Percentiles rank a stretch among this genome's conserved stretches.
phyloP scores from a whole-genome alignment of 2,329 filamentous ascomycete genomes.

The Fusarium liriodendri region DNA sequence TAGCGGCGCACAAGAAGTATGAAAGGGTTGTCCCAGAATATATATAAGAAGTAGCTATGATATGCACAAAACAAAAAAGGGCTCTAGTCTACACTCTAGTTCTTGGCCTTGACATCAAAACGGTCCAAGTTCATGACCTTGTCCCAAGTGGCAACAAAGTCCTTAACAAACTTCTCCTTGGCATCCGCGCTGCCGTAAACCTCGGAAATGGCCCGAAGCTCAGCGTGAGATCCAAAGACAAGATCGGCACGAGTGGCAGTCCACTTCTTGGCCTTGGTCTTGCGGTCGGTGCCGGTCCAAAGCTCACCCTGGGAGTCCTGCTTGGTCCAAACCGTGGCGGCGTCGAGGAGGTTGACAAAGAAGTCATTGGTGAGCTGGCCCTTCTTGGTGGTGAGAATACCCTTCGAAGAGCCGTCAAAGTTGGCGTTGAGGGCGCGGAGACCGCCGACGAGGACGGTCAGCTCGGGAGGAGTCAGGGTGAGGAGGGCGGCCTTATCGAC shows the following conservation, averaged over 20 bases:
- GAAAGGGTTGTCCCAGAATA: not conserved
- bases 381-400: slow-evolving; percentile 75
- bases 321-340: slow-evolving; percentile 69
- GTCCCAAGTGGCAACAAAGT: slow-evolving; percentile 77
- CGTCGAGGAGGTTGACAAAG: slow-evolving; percentile 83
- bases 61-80: not conserved
- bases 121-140: slow-evolving; percentile 82
- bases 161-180: slow-evolving; percentile 73
- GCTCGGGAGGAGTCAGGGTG: slow-evolving; percentile 75
- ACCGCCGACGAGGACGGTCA: slow-evolving; percentile 78
- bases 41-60: not conserved
- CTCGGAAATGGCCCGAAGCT: slow-evolving; percentile 77
- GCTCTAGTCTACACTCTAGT: not conserved
- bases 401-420: slow-evolving; percentile 74
- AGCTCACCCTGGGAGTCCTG: slow-evolving; percentile 61
- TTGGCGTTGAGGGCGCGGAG: slow-evolving; percentile 77
- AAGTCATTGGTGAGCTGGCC: slow-evolving; percentile 83
- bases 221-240: slow-evolving; percentile 78
- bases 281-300: slow-evolving; percentile 74
- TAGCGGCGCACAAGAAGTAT: not conserved
- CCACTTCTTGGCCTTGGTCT: slow-evolving; percentile 75
- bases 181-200: slow-evolving; percentile 73
- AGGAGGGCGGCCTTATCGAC: slow-evolving; percentile 79
- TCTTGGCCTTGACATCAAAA: slow-evolving; percentile 61
- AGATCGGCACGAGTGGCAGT: slow-evolving; percentile 76